phyloP scores from a whole-genome alignment of 148 eudicot genomes.

The Rhododendron ferrugineum region DNA sequence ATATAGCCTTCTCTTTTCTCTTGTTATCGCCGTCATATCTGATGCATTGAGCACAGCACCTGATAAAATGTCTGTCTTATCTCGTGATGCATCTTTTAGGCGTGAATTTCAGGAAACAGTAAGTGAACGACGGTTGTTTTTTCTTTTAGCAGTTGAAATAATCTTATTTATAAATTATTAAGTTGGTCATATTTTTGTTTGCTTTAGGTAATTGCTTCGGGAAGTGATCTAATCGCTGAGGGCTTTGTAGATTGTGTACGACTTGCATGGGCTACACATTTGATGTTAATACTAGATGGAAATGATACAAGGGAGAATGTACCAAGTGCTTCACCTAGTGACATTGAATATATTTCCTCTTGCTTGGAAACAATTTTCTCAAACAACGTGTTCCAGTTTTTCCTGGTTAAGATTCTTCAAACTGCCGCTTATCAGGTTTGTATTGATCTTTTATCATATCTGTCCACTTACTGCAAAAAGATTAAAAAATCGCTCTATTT shows the following conservation, averaged over 20 bases:
- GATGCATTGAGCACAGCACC: constrained; percentile 82
- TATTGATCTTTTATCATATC: constrained; percentile 1
- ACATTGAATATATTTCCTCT: constrained; percentile 45
- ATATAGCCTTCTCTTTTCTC: constrained; percentile 75
- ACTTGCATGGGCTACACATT: constrained; percentile 85
- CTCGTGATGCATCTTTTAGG: constrained; percentile 74
- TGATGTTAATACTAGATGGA: constrained; percentile 66
- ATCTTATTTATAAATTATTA: neutral
- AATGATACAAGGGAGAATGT: constrained; percentile 36
- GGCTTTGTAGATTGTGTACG: constrained; percentile 80
- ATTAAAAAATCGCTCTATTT: neutral
- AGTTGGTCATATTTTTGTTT: constrained; percentile 19
- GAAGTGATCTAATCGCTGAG: constrained; percentile 53
- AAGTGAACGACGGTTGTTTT: constrained; percentile 24
- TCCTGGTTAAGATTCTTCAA: constrained; percentile 74
- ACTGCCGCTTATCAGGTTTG: constrained; percentile 92
- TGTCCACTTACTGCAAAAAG: neutral
- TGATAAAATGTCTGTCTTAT: constrained; percentile 57
- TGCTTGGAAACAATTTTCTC: constrained; percentile 76
- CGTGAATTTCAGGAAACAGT: constrained; percentile 81
- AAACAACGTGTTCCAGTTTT: constrained; percentile 78
- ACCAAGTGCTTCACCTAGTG: constrained; percentile 44
- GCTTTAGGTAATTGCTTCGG: constrained; percentile 55
- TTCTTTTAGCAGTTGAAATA: neutral
- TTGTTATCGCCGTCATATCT: constrained; percentile 75